Evolutionary conservation across 2,329 filamentous ascomycete genomes (phyloP).

Genomic region (Claviceps citrina): DNA sequence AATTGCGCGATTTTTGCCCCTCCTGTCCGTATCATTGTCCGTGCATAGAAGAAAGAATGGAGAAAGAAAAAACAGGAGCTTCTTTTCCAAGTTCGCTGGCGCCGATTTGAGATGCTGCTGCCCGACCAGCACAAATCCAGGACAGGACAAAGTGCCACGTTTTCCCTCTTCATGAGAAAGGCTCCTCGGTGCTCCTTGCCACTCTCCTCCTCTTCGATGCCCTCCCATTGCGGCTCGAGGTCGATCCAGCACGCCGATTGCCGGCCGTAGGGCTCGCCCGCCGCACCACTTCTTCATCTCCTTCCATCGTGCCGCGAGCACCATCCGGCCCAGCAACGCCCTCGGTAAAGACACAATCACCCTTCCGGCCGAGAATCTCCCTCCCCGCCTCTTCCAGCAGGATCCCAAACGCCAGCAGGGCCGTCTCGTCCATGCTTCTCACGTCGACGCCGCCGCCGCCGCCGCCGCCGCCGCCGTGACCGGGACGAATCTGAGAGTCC

Average conservation of each 20-base stretch:
- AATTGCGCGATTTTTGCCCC: not conserved
- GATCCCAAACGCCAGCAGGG: slow-evolving; percentile 59
- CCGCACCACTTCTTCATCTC: slow-evolving; percentile 6
- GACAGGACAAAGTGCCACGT: no score
- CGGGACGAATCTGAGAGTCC: slow-evolving; percentile 4
- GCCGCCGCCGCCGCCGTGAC: slow-evolving; percentile 9
- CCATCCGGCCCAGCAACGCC: slow-evolving; percentile 13
- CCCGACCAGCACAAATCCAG: no score
- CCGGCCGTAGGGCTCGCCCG: slow-evolving; percentile 10
- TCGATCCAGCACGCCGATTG: slow-evolving; percentile 11
- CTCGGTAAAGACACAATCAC: slow-evolving; percentile 59
- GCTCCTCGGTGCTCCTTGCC: slow-evolving; percentile 3
- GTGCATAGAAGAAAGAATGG: not conserved
- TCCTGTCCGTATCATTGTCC: not conserved
- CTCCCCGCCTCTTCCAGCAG: slow-evolving; percentile 55
- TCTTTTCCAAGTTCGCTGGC: no score
- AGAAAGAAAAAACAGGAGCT: not conserved
- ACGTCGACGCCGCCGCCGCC: slow-evolving; percentile 26
- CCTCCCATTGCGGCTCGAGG: slow-evolving; percentile 9
- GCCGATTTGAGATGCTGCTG: no score
- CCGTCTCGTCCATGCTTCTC: slow-evolving; percentile 62
- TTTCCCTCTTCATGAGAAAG: not conserved
- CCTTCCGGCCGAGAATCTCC: slow-evolving; percentile 45
- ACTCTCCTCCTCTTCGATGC: slow-evolving; percentile 20
- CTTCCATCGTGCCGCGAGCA: not conserved